Evolutionary conservation across 202 grass and related monocot species (phyloP), one percentile per base, ranked within the genome.

Genomic region (Dendrocalamus latiflorus): DNA sequence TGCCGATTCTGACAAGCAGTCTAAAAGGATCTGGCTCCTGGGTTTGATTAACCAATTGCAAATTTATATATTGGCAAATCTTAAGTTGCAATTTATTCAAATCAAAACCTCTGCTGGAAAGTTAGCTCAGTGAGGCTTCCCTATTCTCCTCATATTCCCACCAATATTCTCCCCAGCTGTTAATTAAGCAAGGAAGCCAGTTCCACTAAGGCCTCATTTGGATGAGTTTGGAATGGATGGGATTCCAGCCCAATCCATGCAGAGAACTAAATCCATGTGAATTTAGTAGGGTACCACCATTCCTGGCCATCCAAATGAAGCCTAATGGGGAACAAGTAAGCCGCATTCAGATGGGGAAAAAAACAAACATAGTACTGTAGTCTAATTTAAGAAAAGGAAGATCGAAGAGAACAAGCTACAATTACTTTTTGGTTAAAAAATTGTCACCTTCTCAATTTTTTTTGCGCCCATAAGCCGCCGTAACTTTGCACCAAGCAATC

Each of bases 361-460:
- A 51, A 48, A 49, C 18, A 55, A 21, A 49, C 14, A 25, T 37
- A 63, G 1, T 54, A 21, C 9, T 58, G 12, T n/a, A 36, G 26
- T 20, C 22, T 49, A 37, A 68, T 51, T 58, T 50, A 81, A 64
- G 28, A 55, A 44, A 64, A 82, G 54, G 81, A 68, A 60, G n/a
- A n/a, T n/a, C n/a, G n/a, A n/a, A n/a, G n/a, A 78, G 48, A 1
- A 25, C n/a, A 83, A 39, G 16, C 42, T 50, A 74, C 43, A 63
- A 72, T 21, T 22, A 56, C 49, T 41, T 28, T 45, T 33, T 11
- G 18, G 15, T 55, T 70, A 77, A 85, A 36, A 16, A 21, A 18
- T 7, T 25, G 41, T 88, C 86, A 93, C 95, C 85, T 93, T 99
- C 87, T 96, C 93, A 81, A 99, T 85, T 91, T 95, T 99, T 68